phyloP scores from a whole-genome alignment of 1,139 yeast genomes.

The Casaregolazyma lundiana region DNA sequence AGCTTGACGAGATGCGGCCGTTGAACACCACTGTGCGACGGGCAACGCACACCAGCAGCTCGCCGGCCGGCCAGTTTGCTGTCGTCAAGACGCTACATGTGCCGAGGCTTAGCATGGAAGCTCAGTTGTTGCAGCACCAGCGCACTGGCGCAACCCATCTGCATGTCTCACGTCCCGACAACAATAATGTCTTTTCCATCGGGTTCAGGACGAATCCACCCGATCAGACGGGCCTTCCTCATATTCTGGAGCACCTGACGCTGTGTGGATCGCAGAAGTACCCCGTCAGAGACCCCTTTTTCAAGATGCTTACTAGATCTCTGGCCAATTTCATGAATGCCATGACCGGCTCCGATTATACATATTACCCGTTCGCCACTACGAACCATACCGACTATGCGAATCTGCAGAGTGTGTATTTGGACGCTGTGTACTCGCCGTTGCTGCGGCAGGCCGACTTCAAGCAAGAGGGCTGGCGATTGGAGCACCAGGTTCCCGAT shows the following conservation, averaged over 20 bases:
- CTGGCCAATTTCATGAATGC: conserved; percentile 97
- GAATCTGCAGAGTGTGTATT: conserved; percentile 81
- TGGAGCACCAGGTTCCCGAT: conserved; percentile 61
- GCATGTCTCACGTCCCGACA: conserved; percentile 77
- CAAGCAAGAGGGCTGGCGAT: conserved; percentile 96
- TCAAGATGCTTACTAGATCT: conserved; percentile 88
- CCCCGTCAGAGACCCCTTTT: conserved; percentile 96
- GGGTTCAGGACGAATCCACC: conserved; percentile 95
- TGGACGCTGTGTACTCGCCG: conserved; percentile 85
- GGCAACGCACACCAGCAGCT: no score
- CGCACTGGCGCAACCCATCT: conserved; percentile 75
- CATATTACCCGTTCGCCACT: conserved; percentile 94
- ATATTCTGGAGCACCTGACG: conserved; percentile 91
- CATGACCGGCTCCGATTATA: conserved; percentile 95
- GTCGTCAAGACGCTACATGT: conserved; percentile 60
- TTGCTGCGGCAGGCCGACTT: conserved; percentile 74
- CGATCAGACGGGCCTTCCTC: conserved; percentile 90
- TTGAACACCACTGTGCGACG: no score
- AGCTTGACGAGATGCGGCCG: no score
- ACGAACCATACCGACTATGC: conserved; percentile 77
- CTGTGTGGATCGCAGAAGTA: conserved; percentile 86
- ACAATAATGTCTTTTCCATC: conserved; percentile 74
- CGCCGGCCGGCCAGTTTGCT: conserved; percentile 50
- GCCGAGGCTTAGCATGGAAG: conserved; percentile 79
- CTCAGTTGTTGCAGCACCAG: conserved; percentile 64